A percentile compares a stretch with the other conserved stretches of the same genome.
These are phyloP conservation scores for Pelargonium nanum DNA, from an alignment of 345 rosid species.

Conservation along the genomic window DNA sequence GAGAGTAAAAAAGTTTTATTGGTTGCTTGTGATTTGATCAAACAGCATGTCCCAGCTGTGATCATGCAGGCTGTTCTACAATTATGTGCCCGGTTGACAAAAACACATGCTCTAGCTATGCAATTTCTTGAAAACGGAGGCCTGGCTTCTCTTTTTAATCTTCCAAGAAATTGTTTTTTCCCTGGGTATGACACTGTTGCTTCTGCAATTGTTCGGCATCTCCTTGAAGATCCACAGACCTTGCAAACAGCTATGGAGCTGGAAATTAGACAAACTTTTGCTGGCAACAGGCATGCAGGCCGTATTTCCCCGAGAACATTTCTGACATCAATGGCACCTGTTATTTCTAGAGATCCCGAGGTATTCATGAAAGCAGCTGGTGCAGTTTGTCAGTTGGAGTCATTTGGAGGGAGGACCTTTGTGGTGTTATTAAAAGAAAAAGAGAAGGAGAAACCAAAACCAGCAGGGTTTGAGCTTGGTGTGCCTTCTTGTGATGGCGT, in stretches of 20 bases:
- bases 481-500: conserved; percentile 49
- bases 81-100: conserved; percentile 87
- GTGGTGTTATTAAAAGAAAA: conserved; percentile 72
- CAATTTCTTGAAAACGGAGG: conserved; percentile 86
- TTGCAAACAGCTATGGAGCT: conserved; percentile 94
- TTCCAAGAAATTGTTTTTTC: conserved; percentile 75
- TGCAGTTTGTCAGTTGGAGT: conserved; percentile 76
- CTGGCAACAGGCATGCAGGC: conserved; percentile 64
- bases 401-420: conserved; percentile 72
- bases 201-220: conserved; percentile 77
- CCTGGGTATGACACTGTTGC: conserved; percentile 89
- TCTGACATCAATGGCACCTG: conserved; percentile 82
- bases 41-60: conserved; percentile 73
- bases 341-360: conserved; percentile 78
- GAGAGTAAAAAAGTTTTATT: conserved; percentile 62
- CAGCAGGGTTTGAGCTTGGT: conserved; percentile 48
- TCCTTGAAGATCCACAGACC: conserved; percentile 94
- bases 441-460: conserved; percentile 60
- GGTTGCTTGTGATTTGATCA: conserved; percentile 62
- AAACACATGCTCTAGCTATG: conserved; percentile 62
- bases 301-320: conserved; percentile 55
- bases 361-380: conserved; percentile 83
- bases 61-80: conserved; percentile 96
- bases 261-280: conserved; percentile 76
- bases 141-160: conserved; percentile 63